Evolutionary conservation across 208 protist genomes (phyloP).

Genomic region (Crithidia mellificae): DNA sequence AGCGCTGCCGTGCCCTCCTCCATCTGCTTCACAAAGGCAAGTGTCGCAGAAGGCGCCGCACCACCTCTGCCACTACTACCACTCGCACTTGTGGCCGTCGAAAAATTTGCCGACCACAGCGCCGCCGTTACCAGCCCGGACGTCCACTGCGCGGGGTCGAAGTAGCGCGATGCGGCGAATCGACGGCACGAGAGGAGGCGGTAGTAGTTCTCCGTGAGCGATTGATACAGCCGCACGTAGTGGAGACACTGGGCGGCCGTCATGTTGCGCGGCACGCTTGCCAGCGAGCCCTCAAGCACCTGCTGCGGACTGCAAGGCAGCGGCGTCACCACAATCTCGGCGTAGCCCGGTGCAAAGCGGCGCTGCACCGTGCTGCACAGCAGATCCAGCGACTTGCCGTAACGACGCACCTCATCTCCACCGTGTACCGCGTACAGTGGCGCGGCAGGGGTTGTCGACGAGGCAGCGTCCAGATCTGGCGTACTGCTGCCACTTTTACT

Average conservation of each 20-base stretch:
- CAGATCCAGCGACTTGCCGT: conserved; percentile 31
- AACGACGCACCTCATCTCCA: conserved; percentile 34
- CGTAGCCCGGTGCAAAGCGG: conserved; percentile 49
- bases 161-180: conserved; percentile 12
- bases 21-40: conserved; percentile 17
- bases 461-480: too few relatives aligned
- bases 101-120: conserved; percentile 32
- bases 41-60: background rate
- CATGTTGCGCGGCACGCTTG: conserved; percentile 28
- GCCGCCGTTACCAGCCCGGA: conserved; percentile 25
- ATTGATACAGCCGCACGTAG: conserved; percentile 46
- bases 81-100: background rate
- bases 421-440: conserved; percentile 7
- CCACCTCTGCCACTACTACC: background rate
- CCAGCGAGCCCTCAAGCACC: conserved; percentile 2
- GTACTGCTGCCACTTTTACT: too few relatives aligned
- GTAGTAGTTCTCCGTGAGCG: conserved; percentile 40
- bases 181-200: conserved; percentile 23
- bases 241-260: conserved; percentile 71
- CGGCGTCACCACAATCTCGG: conserved; percentile 34
- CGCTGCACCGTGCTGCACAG: conserved; percentile 44
- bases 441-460: too few relatives aligned
- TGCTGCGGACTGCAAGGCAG: conserved; percentile 22
- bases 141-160: conserved; percentile 30
- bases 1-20: conserved; percentile 6